phyloP scores from a whole-genome alignment of 148 eudicot species.

The Arbutus unedo region DNA sequence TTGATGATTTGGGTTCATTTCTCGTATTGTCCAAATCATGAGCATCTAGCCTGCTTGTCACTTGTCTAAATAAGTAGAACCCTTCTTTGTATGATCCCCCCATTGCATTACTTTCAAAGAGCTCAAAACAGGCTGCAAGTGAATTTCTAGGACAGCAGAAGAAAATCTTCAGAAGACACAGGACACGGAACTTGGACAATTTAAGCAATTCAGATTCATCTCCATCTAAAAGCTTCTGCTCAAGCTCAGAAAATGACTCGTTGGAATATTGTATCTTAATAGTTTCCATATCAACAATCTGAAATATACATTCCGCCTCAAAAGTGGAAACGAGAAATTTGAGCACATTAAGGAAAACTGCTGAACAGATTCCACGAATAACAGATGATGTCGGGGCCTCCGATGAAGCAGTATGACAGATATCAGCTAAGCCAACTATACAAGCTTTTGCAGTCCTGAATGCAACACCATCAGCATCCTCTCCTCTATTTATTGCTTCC shows the following conservation, averaged over 20 bases:
- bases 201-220: constrained; percentile 40
- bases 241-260: constrained; percentile 44
- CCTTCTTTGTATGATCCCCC: constrained; percentile 57
- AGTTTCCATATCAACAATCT: constrained; percentile 54
- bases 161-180: constrained; percentile 66
- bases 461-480: constrained; percentile 70
- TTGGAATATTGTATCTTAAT: constrained; percentile 51
- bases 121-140: constrained; percentile 76
- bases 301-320: constrained; percentile 72
- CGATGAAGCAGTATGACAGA: constrained; percentile 63
- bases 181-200: constrained; percentile 60
- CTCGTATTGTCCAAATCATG: constrained; percentile 13
- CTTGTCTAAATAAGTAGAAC: constrained; percentile 56
- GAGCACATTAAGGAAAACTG: constrained; percentile 68
- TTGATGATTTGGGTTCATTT: constrained; percentile 23
- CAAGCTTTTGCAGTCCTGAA: constrained; percentile 80
- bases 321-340: constrained; percentile 64
- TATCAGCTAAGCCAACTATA: constrained; percentile 73
- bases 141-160: constrained; percentile 72
- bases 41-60: constrained; percentile 39
- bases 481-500: constrained; percentile 56
- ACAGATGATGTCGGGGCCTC: constrained; percentile 71
- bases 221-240: constrained; percentile 49
- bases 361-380: constrained; percentile 71
- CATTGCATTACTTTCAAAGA: constrained; percentile 43